phyloP scores from a whole-genome alignment of 148 eudicot genomes.

The Camellia japonica region DNA sequence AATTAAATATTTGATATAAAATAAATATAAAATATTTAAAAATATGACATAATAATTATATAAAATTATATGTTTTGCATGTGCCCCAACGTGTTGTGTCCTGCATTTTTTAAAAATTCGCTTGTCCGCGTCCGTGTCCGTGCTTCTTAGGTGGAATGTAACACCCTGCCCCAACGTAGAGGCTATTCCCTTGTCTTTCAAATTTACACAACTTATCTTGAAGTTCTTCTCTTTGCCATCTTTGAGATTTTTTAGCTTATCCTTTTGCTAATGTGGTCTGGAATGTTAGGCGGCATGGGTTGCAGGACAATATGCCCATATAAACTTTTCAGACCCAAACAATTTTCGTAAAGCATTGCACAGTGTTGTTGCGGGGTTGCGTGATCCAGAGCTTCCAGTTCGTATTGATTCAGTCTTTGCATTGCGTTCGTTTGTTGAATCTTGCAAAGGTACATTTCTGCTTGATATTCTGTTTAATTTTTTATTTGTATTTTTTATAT shows the following conservation, averaged over 20 bases:
- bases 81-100: no score
- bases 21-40: no score
- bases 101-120: no score
- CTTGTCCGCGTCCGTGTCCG: no score
- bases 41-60: no score
- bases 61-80: no score
- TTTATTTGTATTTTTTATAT: background rate
- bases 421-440: conserved; percentile 92
- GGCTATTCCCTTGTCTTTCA: background rate
- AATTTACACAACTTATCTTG: background rate
- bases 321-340: conserved; percentile 74
- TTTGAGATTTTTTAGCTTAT: background rate
- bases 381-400: conserved; percentile 94
- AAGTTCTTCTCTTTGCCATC: background rate
- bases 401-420: conserved; percentile 96
- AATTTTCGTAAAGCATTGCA: conserved; percentile 87
- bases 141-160: background rate
- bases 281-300: conserved; percentile 90
- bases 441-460: conserved; percentile 63
- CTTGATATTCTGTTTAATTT: background rate
- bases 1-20: no score
- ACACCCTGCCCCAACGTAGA: background rate
- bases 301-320: conserved; percentile 96
- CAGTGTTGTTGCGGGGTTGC: conserved; percentile 89
- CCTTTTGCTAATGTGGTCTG: background rate